Evolutionary conservation across 192 early-diverging fungal genomes (phyloP).

Genomic region (Coemansia biformis): DNA sequence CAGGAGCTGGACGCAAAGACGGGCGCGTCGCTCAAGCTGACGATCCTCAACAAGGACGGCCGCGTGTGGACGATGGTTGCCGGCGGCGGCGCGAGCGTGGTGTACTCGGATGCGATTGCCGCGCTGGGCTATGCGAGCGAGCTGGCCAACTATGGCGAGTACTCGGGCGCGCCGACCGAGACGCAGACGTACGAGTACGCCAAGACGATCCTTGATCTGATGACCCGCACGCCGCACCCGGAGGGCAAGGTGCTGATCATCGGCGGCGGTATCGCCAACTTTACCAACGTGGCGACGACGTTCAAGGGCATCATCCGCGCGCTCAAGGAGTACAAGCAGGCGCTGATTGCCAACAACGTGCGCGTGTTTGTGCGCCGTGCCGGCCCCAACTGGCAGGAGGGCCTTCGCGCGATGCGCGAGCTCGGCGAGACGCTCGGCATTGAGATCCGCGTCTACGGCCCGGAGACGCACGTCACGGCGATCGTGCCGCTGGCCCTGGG

Average conservation of each 20-base stretch:
- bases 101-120: constrained; percentile 98
- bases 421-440: constrained; percentile 90
- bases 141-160: constrained; percentile 99
- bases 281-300: constrained; percentile 97
- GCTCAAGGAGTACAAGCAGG: constrained; percentile 85
- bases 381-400: constrained; percentile 99
- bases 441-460: constrained; percentile 92
- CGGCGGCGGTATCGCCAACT: constrained; percentile 99
- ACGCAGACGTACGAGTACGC: constrained; percentile 99
- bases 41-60: constrained; percentile 90
- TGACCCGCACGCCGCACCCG: constrained; percentile 83
- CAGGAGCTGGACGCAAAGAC: constrained; percentile 97
- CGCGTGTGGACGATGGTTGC: constrained; percentile 99
- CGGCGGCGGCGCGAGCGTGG: constrained; percentile 97
- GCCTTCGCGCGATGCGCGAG: constrained; percentile 89
- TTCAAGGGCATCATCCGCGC: constrained; percentile 99
- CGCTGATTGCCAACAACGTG: constrained; percentile 79
- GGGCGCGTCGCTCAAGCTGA: constrained; percentile 96
- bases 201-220: constrained; percentile 96
- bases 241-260: constrained; percentile 97
- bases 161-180: constrained; percentile 99
- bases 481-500: constrained; percentile 91
- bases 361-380: constrained; percentile 96
- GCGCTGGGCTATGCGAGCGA: constrained; percentile 88
- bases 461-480: constrained; percentile 98